phyloP scores from a whole-genome alignment of 2,329 filamentous ascomycete species.

The Cladophialophora psammophila region DNA sequence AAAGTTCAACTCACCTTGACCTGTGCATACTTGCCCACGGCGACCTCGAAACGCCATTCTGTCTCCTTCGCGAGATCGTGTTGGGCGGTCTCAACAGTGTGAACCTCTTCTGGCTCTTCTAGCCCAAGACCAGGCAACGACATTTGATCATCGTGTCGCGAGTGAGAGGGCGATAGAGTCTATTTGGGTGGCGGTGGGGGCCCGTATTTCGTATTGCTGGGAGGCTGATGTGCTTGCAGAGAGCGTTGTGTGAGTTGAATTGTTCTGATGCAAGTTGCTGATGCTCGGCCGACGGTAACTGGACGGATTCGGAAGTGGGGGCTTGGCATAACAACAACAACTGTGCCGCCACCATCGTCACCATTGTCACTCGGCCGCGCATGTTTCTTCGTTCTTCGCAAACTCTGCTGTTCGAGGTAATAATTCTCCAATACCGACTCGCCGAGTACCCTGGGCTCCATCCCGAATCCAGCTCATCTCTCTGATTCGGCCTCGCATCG shows the following conservation, averaged over 20 bases:
- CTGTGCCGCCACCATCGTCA: not conserved
- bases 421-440: not conserved
- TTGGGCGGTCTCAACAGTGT: constrained; percentile 50
- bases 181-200: not conserved
- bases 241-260: not conserved
- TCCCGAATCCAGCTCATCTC: not conserved
- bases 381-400: not conserved
- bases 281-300: not conserved
- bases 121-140: constrained; percentile 78
- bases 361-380: too few relatives aligned
- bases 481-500: constrained; percentile 4
- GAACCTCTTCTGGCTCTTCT: constrained; percentile 63
- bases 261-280: not conserved
- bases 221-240: too few relatives aligned
- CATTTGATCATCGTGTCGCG: constrained; percentile 57
- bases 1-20: constrained; percentile 55
- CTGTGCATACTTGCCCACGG: constrained; percentile 60
- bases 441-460: not conserved
- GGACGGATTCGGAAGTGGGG: not conserved
- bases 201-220: not conserved
- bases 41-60: constrained; percentile 82
- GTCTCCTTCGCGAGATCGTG: constrained; percentile 68
- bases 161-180: not conserved
- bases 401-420: not conserved
- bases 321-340: constrained; percentile 6